Evolutionary conservation across 495 filamentous ascomycete species (phyloP).

Genomic region (Pseudevernia furfuracea): DNA sequence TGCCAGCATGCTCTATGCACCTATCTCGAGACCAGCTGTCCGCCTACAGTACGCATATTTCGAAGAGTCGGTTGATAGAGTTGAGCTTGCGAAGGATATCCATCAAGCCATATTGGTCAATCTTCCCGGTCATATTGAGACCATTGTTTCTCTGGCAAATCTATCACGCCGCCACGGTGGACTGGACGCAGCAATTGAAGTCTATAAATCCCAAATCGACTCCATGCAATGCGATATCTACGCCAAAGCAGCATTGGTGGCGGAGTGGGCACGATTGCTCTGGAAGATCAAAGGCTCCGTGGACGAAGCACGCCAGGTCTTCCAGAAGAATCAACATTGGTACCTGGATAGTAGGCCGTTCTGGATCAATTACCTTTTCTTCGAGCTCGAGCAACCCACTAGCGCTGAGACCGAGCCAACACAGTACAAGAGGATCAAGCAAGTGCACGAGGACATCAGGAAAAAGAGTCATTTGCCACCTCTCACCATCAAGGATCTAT

Average conservation of each 20-base stretch:
- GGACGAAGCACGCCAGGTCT: constrained; percentile 81
- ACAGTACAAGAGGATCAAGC: constrained; percentile 67
- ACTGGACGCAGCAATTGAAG: constrained; percentile 76
- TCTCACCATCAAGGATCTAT: constrained; percentile 64
- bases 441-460: constrained; percentile 71
- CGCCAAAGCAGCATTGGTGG: constrained; percentile 78
- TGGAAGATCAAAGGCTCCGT: constrained; percentile 85
- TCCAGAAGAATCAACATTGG: constrained; percentile 71
- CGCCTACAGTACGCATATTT: constrained; percentile 91
- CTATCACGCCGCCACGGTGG: constrained; percentile 76
- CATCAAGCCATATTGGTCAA: constrained; percentile 67
- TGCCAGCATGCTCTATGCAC: constrained; percentile 74
- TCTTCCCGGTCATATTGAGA: constrained; percentile 72
- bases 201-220: constrained; percentile 76
- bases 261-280: constrained; percentile 80
- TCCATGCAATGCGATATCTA: constrained; percentile 62
- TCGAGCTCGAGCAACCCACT: constrained; percentile 85
- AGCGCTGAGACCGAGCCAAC: constrained; percentile 53
- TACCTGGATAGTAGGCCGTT: constrained; percentile 85
- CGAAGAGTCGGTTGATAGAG: constrained; percentile 71
- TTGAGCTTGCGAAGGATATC: constrained; percentile 74
- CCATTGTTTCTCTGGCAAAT: constrained; percentile 83
- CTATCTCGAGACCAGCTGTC: constrained; percentile 70
- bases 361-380: constrained; percentile 82
- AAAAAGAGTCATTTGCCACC: constrained; percentile 64